Conservation (phyloP, 257 asterid species). For the Ehretia macrophylla region DNA sequence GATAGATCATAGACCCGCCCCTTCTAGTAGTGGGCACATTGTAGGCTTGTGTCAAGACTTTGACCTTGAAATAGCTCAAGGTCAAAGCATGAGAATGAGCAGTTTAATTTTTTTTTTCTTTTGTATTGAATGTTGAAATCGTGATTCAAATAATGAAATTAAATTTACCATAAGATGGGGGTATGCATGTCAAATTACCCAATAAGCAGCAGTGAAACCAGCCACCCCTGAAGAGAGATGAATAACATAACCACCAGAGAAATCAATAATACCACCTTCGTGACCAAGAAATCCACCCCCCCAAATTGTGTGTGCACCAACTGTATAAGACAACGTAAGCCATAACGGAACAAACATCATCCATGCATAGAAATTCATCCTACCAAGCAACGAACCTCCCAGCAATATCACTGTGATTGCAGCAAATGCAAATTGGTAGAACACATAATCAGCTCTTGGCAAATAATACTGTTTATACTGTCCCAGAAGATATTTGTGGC, state of each 20-base stretch:
- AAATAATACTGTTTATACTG: slow-evolving; percentile 13
- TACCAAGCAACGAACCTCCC: slow-evolving; percentile 59
- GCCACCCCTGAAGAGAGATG: slow-evolving; percentile 73
- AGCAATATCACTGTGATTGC: slow-evolving; percentile 64
- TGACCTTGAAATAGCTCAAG: no score
- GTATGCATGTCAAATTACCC: slow-evolving; percentile 38
- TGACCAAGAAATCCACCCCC: slow-evolving; percentile 39
- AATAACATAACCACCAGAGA: slow-evolving; percentile 71
- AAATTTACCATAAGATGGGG: not conserved
- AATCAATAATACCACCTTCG: slow-evolving; percentile 35
- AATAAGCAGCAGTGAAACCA: slow-evolving; percentile 80
- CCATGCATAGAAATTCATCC: slow-evolving; percentile 77
- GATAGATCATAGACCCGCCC: no score
- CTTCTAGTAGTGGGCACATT: no score
- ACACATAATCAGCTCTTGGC: slow-evolving; percentile 45
- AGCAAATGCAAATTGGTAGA: slow-evolving; percentile 66
- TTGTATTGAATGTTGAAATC: not conserved
- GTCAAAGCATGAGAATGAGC: no score
- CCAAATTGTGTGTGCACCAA: slow-evolving; percentile 62
- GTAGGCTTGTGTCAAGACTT: no score
- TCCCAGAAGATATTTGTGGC: slow-evolving; percentile 11
- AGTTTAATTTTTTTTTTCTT: no score
- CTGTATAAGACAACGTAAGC: slow-evolving; percentile 53
- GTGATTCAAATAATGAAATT: not conserved
- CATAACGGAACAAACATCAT: slow-evolving; percentile 69